Evolutionary conservation across 176 grass and related monocot species (phyloP).

Genomic region (Rhipidocladum racemiflorum): DNA sequence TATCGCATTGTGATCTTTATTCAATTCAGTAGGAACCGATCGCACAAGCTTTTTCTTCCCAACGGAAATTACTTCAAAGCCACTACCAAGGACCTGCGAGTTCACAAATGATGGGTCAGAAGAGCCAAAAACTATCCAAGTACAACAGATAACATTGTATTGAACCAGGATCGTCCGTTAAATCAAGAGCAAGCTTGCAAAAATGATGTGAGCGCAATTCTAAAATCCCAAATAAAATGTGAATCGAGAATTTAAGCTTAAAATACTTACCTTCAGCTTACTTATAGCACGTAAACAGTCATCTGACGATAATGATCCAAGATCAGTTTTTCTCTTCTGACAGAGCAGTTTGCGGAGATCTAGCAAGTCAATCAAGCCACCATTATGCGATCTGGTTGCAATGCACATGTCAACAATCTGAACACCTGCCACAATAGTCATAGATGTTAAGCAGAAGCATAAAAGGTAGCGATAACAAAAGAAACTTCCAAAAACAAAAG

Average conservation of each 20-base stretch:
- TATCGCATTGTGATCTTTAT: conserved; percentile 97
- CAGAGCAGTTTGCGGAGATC: conserved; percentile 75
- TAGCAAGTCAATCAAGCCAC: conserved; percentile 83
- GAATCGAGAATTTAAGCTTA: background rate
- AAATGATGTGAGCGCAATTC: background rate
- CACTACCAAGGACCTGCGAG: conserved; percentile 78
- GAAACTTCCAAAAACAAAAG: background rate
- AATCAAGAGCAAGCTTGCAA: background rate
- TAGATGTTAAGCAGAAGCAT: background rate
- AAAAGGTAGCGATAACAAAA: conserved; percentile 16
- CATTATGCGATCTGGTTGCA: conserved; percentile 80
- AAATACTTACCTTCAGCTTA: conserved; percentile 74
- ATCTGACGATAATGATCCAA: conserved; percentile 74
- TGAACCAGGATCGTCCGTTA: background rate
- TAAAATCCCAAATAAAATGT: conserved; percentile 5
- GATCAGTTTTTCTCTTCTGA: conserved; percentile 68
- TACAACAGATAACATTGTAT: background rate
- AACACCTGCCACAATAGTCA: conserved; percentile 60
- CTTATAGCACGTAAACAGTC: conserved; percentile 96
- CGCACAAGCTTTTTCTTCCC: conserved; percentile 84
- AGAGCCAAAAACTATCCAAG: background rate
- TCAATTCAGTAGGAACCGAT: conserved; percentile 90
- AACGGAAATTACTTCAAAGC: conserved; percentile 97
- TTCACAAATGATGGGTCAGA: conserved; percentile 32
- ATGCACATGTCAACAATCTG: conserved; percentile 97